These are phyloP conservation scores for Leucocoprinus leucothites DNA, from an alignment of 768 basidiomycete species.

Conservation along the genomic window DNA sequence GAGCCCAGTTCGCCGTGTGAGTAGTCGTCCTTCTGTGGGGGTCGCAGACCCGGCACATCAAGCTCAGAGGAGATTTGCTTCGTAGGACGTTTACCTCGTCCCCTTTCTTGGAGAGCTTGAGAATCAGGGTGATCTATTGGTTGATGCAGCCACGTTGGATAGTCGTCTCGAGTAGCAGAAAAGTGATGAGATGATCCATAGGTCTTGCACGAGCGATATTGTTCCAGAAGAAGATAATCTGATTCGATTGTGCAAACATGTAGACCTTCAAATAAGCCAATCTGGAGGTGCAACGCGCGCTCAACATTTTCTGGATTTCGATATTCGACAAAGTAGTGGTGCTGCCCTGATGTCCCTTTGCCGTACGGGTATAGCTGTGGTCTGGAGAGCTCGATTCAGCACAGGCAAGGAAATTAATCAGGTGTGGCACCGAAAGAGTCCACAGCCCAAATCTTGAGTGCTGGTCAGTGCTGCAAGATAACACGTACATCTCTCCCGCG, in stretches of 20 bases:
- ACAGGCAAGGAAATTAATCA: neutral
- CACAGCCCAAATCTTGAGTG: neutral
- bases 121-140: neutral
- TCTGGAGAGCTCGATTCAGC: slow-evolving; percentile 9
- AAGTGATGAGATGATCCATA: slow-evolving; percentile 3
- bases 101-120: neutral
- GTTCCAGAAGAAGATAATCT: slow-evolving; percentile 18
- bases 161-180: neutral
- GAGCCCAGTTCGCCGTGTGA: neutral
- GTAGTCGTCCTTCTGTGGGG: neutral
- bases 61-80: neutral
- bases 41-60: neutral
- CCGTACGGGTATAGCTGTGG: slow-evolving; percentile 16
- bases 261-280: slow-evolving; percentile 17
- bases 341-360: slow-evolving; percentile 8
- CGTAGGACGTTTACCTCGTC: neutral
- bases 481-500: slow-evolving; percentile 23
- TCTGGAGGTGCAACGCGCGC: slow-evolving; percentile 21
- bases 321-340: slow-evolving; percentile 22
- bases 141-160: neutral
- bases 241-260: slow-evolving; percentile 18
- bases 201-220: slow-evolving; percentile 17
- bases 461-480: neutral
- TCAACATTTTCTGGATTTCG: slow-evolving; percentile 18
- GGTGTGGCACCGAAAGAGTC: neutral